Evolutionary conservation across 2,329 filamentous ascomycete genomes (phyloP).

Genomic region (Cytospora chrysosperma): DNA sequence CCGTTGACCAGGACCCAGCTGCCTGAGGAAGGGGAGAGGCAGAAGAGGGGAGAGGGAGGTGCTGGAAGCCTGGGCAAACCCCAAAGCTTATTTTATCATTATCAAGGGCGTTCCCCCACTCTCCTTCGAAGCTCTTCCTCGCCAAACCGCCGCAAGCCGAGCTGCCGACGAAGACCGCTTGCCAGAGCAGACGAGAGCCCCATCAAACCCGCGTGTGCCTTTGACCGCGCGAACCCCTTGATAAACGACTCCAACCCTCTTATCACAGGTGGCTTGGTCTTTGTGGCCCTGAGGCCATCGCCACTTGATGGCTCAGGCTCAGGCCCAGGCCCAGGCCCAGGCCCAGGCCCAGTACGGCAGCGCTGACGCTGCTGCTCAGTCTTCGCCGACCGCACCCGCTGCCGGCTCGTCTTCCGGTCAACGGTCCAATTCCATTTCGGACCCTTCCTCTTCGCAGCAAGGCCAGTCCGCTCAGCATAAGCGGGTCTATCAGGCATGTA

Average conservation of each 20-base stretch:
- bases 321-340: constrained; percentile 7
- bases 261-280: not conserved
- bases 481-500: constrained; percentile 63
- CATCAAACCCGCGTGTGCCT: constrained; percentile 3
- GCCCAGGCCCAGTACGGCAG: not conserved
- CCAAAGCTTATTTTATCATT: constrained; percentile 17
- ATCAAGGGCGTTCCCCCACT: constrained; percentile 12
- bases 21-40: too few species aligned
- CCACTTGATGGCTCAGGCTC: constrained; percentile 19
- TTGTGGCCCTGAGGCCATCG: constrained; percentile 14
- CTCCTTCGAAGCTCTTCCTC: constrained; percentile 3
- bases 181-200: constrained; percentile 11
- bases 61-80: not conserved
- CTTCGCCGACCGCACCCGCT: constrained; percentile 19
- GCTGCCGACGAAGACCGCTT: constrained; percentile 20
- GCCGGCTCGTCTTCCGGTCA: constrained; percentile 22
- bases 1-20: constrained; percentile 3
- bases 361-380: constrained; percentile 21
- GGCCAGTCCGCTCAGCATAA: constrained; percentile 48
- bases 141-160: constrained; percentile 24
- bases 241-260: constrained; percentile 4
- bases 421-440: constrained; percentile 24
- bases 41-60: not conserved
- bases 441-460: constrained; percentile 22
- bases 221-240: constrained; percentile 16